Evolutionary conservation across 768 basidiomycete species (phyloP).

Genomic region (Pleurotus citrinopileatus): DNA sequence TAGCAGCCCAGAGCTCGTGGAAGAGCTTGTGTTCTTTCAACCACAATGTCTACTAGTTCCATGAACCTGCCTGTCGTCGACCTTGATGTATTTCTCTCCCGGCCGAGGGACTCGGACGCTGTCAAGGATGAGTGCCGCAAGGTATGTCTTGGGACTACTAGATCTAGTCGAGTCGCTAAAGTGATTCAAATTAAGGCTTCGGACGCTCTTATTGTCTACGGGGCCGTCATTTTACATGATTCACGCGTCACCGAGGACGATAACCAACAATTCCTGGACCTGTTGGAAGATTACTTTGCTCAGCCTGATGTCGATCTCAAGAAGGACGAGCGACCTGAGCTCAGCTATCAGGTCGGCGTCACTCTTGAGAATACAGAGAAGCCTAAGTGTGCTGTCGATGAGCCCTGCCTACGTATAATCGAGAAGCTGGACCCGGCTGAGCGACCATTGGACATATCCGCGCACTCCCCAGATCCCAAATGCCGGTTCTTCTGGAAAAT

Average conservation of each 20-base stretch:
- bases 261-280: slow-evolving; percentile 80
- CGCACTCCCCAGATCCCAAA: slow-evolving; percentile 87
- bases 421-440: slow-evolving; percentile 71
- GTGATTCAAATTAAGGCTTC: slow-evolving; percentile 52
- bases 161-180: background rate
- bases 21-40: too few relatives aligned
- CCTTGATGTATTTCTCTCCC: slow-evolving; percentile 66
- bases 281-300: slow-evolving; percentile 91
- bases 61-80: slow-evolving; percentile 72
- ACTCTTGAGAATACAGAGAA: slow-evolving; percentile 97
- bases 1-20: slow-evolving; percentile 16
- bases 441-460: slow-evolving; percentile 80
- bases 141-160: slow-evolving; percentile 28
- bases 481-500: slow-evolving; percentile 93
- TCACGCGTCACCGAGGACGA: slow-evolving; percentile 80
- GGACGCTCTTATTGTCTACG: slow-evolving; percentile 76
- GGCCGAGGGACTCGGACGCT: slow-evolving; percentile 38
- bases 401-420: slow-evolving; percentile 81
- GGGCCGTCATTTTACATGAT: slow-evolving; percentile 84
- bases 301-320: slow-evolving; percentile 61
- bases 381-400: slow-evolving; percentile 79
- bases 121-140: slow-evolving; percentile 64
- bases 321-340: slow-evolving; percentile 80
- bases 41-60: slow-evolving; percentile 31
- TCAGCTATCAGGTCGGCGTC: slow-evolving; percentile 90